Percentiles rank a stretch among this genome's conserved stretches.
phyloP scores from a whole-genome alignment of 23 red algal species.

The Chondrus crispus region DNA sequence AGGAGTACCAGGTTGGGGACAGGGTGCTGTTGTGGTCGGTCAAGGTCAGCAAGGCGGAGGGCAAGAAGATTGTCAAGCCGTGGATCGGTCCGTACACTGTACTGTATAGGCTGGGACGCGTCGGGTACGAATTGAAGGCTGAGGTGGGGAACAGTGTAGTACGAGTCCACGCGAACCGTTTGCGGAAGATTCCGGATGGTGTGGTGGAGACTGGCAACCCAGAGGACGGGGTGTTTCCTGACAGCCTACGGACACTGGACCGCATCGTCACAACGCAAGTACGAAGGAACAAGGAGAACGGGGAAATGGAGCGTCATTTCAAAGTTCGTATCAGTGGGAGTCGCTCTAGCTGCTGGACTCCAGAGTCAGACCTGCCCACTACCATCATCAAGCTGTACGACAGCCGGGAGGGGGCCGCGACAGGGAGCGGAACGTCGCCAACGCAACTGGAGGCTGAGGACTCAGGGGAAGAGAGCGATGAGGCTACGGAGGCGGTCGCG shows the following conservation, averaged over 20 bases:
- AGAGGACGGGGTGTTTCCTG: background rate
- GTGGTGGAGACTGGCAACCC: background rate
- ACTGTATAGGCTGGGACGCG: background rate
- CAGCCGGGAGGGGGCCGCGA: background rate
- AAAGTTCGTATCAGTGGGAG: background rate
- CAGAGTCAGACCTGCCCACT: background rate
- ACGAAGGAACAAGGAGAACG: background rate
- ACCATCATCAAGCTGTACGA: conserved; percentile 3
- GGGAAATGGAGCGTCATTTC: background rate
- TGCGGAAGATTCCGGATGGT: background rate
- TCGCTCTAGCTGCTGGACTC: background rate
- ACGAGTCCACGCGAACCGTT: background rate
- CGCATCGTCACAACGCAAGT: background rate
- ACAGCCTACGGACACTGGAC: background rate
- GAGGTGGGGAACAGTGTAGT: background rate
- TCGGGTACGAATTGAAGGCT: background rate
- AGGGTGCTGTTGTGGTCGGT: background rate
- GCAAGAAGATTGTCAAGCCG: background rate
- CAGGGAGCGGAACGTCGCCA: background rate
- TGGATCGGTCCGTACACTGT: conserved; percentile 14
- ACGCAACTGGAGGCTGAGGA: background rate
- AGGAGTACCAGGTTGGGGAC: background rate
- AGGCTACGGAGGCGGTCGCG: too few relatives aligned
- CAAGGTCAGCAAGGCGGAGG: background rate
- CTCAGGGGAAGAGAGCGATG: background rate